Percentiles rank a stretch among this genome's conserved stretches.
These are phyloP conservation scores for Keithomyces neogunnii DNA, from an alignment of 2,329 filamentous ascomycete genomes.

Conservation along the genomic window DNA sequence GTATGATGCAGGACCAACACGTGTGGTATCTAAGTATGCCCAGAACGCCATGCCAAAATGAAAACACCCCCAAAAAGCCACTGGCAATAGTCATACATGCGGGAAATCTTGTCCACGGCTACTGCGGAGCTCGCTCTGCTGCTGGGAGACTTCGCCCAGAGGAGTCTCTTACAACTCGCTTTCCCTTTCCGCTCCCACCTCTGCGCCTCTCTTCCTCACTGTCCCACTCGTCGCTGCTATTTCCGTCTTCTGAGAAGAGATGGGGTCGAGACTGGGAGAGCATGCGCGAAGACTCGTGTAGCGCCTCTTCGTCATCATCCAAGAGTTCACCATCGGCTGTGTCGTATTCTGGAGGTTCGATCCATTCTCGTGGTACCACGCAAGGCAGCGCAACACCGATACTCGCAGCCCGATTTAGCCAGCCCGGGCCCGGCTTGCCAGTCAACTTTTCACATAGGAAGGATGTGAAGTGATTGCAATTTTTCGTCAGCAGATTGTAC, in stretches of 20 bases:
- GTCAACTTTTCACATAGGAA: conserved; percentile 68
- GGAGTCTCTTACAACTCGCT: conserved; percentile 37
- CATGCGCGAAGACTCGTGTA: conserved; percentile 51
- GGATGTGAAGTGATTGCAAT: conserved; percentile 85
- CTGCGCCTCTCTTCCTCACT: conserved; percentile 36
- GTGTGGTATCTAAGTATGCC: conserved; percentile 8
- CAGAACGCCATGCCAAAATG: conserved; percentile 5
- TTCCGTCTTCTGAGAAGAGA: conserved; percentile 19
- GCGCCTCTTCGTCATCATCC: conserved; percentile 41
- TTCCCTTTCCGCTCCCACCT: conserved; percentile 33
- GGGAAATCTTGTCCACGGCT: neutral
- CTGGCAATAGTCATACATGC: neutral
- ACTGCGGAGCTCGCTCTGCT: conserved; percentile 41
- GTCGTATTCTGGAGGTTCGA: conserved; percentile 69
- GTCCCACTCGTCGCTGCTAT: conserved; percentile 28
- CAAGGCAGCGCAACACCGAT: conserved; percentile 76
- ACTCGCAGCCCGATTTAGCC: conserved; percentile 77
- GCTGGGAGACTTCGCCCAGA: conserved; percentile 42
- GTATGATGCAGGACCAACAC: conserved; percentile 8
- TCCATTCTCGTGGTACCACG: conserved; percentile 75
- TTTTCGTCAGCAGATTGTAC: conserved; percentile 75
- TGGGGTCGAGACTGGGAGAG: conserved; percentile 32
- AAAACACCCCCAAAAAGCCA: neutral
- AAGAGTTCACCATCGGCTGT: conserved; percentile 63
- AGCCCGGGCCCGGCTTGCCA: conserved; percentile 58